Percentiles rank a stretch among this genome's conserved stretches.
These are phyloP conservation scores for Aspergillus sp. DNA, from an alignment of 2,329 filamentous ascomycete species.

Conservation along the genomic window DNA sequence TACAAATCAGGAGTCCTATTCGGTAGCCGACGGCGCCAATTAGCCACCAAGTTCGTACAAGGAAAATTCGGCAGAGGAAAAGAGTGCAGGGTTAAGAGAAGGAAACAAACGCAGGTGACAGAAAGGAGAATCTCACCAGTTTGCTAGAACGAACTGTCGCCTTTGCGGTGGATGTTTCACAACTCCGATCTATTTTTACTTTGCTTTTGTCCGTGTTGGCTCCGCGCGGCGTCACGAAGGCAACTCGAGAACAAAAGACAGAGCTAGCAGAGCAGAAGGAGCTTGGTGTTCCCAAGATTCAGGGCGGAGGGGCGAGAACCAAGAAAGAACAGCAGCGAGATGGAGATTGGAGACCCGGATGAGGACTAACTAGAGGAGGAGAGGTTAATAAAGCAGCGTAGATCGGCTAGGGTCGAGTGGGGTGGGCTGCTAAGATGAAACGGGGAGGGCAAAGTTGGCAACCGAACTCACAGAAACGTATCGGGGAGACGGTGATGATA, in stretches of 20 bases:
- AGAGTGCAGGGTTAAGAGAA: not conserved
- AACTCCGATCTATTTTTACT: slow-evolving; percentile 18
- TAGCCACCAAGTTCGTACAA: not conserved
- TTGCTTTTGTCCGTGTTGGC: slow-evolving; percentile 5
- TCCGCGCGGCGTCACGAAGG: not conserved
- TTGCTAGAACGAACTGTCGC: slow-evolving; percentile 1
- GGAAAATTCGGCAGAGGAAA: not conserved
- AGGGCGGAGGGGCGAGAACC: slow-evolving; percentile 19
- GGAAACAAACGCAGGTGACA: not conserved
- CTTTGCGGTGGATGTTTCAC: slow-evolving; percentile 17
- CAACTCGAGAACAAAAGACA: not conserved
- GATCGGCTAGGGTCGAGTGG: slow-evolving; percentile 17
- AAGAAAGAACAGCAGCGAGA: slow-evolving; percentile 11
- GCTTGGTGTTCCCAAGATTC: not conserved
- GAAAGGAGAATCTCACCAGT: slow-evolving; percentile 15
- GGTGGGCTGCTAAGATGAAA: slow-evolving; percentile 15
- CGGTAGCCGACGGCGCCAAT: not conserved
- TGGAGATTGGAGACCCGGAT: slow-evolving; percentile 4
- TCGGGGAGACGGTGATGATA: not conserved
- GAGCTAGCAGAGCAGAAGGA: slow-evolving; percentile 4
- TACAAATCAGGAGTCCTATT: not conserved
- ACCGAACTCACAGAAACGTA: not conserved
- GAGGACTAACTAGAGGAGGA: slow-evolving; percentile 14
- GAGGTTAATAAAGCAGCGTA: slow-evolving; percentile 22
- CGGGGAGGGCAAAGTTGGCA: not conserved